Evolutionary conservation across 2,329 filamentous ascomycete species (phyloP).

Genomic region (Pseudopithomyces maydicus): DNA sequence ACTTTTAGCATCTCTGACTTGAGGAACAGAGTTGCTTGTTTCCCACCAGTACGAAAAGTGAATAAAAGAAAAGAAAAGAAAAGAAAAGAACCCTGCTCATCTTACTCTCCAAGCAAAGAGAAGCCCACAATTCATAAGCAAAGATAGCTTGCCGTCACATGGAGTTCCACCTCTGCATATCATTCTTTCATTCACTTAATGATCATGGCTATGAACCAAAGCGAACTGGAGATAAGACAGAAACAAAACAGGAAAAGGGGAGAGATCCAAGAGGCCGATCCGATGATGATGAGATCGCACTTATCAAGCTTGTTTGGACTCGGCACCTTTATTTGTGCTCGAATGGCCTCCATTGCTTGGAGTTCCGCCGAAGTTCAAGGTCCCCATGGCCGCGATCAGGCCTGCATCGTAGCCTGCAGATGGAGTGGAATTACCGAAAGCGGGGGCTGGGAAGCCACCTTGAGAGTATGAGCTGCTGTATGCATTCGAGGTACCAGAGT

Average conservation of each 20-base stretch:
- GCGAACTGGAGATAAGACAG: neutral
- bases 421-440: slow-evolving; percentile 7
- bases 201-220: neutral
- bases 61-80: neutral
- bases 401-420: neutral
- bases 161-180: neutral
- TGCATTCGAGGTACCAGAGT: neutral
- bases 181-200: neutral
- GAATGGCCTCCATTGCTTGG: neutral
- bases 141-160: neutral
- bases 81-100: neutral
- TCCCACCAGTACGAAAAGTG: neutral
- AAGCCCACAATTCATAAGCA: neutral
- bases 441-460: slow-evolving; percentile 3
- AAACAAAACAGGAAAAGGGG: neutral
- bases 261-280: neutral
- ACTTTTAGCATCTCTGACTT: neutral
- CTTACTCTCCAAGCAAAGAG: neutral
- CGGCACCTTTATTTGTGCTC: neutral
- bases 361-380: neutral
- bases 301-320: neutral
- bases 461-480: neutral
- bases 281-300: neutral
- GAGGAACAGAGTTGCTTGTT: slow-evolving; percentile 6
- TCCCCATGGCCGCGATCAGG: slow-evolving; percentile 3